These are phyloP conservation scores for Corymbia maculata DNA, from an alignment of 345 rosid species.

Conservation along the genomic window DNA sequence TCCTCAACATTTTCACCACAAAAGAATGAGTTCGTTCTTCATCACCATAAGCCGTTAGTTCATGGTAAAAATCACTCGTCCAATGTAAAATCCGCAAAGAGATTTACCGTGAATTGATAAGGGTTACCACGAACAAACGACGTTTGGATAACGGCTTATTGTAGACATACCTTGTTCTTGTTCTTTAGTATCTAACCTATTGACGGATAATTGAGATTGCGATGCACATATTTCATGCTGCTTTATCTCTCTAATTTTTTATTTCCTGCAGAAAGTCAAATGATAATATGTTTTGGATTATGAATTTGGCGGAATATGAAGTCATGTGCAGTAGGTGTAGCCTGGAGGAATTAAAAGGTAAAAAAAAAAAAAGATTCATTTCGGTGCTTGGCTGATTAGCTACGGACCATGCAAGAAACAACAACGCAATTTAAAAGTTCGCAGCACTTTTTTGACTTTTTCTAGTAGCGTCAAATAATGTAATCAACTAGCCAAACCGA, in stretches of 20 bases:
- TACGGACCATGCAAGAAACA: not conserved
- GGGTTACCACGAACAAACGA: not conserved
- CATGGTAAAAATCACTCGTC: rapidly evolving
- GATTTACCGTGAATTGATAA: not conserved
- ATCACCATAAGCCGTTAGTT: not conserved
- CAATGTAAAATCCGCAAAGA: not conserved
- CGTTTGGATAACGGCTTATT: not conserved
- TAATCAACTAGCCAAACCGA: not conserved
- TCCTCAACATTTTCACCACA: not conserved
- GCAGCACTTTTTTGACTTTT: not conserved
- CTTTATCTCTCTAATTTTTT: not conserved
- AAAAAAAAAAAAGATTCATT: not conserved
- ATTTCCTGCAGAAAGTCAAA: not conserved
- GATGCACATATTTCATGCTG: not conserved
- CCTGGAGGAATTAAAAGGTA: not conserved
- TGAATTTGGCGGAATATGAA: not conserved
- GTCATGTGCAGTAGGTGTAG: not conserved
- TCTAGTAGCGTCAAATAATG: not conserved
- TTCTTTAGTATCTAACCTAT: not conserved
- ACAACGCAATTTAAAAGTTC: not conserved
- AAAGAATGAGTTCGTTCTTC: not conserved
- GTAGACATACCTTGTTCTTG: not conserved
- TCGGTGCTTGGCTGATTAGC: not conserved
- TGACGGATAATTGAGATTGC: not conserved
- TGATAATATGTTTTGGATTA: not conserved